Conservation (phyloP, 1,284 basidiomycete species). For the Trametes sp. region DNA sequence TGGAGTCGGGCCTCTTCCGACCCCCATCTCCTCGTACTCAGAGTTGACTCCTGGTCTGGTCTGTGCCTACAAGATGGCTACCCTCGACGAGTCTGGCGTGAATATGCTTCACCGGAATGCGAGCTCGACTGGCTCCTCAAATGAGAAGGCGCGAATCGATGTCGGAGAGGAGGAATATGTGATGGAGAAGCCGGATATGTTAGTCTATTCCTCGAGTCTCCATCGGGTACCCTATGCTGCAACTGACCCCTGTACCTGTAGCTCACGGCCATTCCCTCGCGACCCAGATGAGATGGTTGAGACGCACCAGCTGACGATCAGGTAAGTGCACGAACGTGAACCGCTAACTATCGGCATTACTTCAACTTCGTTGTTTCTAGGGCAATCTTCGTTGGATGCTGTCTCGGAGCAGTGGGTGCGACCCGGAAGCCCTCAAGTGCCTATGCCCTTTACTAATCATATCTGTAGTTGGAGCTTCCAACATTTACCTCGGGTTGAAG, state of each 20-base stretch:
- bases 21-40: background rate
- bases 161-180: conserved; percentile 11
- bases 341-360: no score
- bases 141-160: conserved; percentile 21
- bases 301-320: conserved; percentile 62
- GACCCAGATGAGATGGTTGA: conserved; percentile 56
- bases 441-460: background rate
- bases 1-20: background rate
- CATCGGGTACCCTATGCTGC: background rate
- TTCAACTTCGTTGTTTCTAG: conserved; percentile 34
- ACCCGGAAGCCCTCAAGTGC: conserved; percentile 1
- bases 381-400: conserved; percentile 63
- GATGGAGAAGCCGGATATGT: conserved; percentile 27
- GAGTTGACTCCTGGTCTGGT: background rate
- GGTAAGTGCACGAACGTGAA: no score
- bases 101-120: conserved; percentile 1
- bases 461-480: conserved; percentile 33
- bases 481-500: conserved; percentile 72
- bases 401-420: conserved; percentile 59
- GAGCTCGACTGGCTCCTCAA: conserved; percentile 3
- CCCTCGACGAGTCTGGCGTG: conserved; percentile 2
- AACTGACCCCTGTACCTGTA: background rate
- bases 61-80: conserved; percentile 2
- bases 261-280: conserved; percentile 55
- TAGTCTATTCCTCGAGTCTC: background rate